Conservation (phyloP, 768 basidiomycete species). For the Leccinum fibrillosum region DNA sequence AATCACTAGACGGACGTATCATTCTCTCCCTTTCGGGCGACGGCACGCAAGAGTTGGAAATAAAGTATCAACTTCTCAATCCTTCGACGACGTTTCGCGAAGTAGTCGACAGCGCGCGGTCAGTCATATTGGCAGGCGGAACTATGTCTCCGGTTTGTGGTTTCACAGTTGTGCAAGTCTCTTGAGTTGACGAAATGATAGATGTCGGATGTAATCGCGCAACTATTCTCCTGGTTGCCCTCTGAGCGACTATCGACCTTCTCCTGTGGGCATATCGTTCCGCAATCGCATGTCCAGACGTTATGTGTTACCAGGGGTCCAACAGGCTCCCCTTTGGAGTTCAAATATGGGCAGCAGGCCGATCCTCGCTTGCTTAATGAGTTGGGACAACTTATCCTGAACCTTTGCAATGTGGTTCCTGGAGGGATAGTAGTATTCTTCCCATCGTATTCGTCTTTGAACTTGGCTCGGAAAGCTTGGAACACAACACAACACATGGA, state of each 20-base stretch:
- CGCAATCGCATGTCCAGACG: slow-evolving; percentile 70
- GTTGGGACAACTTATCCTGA: slow-evolving; percentile 80
- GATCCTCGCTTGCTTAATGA: slow-evolving; percentile 70
- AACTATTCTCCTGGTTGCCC: slow-evolving; percentile 71
- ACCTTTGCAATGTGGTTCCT: slow-evolving; percentile 73
- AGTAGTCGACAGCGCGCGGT: slow-evolving; percentile 75
- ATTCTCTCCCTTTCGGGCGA: slow-evolving; percentile 49
- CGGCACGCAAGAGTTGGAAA: slow-evolving; percentile 44
- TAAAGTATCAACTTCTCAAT: slow-evolving; percentile 92
- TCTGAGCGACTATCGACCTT: slow-evolving; percentile 67
- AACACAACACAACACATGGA: slow-evolving; percentile 53
- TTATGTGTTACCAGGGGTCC: slow-evolving; percentile 76
- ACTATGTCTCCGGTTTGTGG: slow-evolving; percentile 95
- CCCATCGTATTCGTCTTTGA: slow-evolving; percentile 85
- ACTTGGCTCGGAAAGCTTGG: slow-evolving; percentile 67
- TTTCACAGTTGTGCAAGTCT: neutral
- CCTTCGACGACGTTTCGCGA: slow-evolving; percentile 84
- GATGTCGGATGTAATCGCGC: slow-evolving; percentile 84
- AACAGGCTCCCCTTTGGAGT: slow-evolving; percentile 67
- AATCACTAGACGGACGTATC: slow-evolving; percentile 69
- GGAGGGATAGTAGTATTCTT: slow-evolving; percentile 93
- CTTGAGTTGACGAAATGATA: slow-evolving; percentile 29
- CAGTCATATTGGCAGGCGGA: slow-evolving; percentile 91
- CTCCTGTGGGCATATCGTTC: slow-evolving; percentile 92
- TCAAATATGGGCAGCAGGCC: slow-evolving; percentile 73